phyloP scores from a whole-genome alignment of 2,329 filamentous ascomycete species.

The Penicillium crustosum region DNA sequence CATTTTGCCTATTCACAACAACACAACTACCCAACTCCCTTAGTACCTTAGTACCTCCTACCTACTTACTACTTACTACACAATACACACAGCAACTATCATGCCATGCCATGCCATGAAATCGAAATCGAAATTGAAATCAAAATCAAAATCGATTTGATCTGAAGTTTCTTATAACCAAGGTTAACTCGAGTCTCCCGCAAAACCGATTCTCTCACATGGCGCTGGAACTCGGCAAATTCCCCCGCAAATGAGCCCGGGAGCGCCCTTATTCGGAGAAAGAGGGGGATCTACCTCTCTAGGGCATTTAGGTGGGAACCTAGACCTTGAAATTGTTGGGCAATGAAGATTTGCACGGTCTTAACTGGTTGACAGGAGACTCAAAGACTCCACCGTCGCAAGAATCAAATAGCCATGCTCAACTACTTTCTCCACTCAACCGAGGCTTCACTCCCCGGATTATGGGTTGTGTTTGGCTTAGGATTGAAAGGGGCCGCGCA shows the following conservation, averaged over 20 bases:
- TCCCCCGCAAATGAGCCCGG: background rate
- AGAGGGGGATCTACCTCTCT: background rate
- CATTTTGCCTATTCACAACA: background rate
- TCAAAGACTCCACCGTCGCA: background rate
- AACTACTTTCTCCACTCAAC: background rate
- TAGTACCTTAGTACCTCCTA: no score
- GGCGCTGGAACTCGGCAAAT: constrained; percentile 17
- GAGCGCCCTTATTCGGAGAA: constrained; percentile 1
- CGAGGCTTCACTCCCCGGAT: constrained; percentile 1
- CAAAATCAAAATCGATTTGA: background rate
- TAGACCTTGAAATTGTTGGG: background rate
- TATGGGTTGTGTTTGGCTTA: background rate
- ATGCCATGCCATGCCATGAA: no score
- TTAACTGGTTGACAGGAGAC: background rate
- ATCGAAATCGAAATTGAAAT: no score
- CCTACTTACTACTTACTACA: no score
- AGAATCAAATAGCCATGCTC: background rate
- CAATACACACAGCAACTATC: no score
- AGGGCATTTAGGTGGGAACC: background rate
- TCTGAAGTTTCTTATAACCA: background rate
- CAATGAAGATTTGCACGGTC: background rate
- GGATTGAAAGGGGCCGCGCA: background rate
- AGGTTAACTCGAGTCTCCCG: background rate
- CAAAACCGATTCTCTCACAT: constrained; percentile 18
- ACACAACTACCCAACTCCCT: background rate